Base-by-base conservation (phyloP, 2,329 filamentous ascomycete species). In the Gaeumannomyces tritici region DNA sequence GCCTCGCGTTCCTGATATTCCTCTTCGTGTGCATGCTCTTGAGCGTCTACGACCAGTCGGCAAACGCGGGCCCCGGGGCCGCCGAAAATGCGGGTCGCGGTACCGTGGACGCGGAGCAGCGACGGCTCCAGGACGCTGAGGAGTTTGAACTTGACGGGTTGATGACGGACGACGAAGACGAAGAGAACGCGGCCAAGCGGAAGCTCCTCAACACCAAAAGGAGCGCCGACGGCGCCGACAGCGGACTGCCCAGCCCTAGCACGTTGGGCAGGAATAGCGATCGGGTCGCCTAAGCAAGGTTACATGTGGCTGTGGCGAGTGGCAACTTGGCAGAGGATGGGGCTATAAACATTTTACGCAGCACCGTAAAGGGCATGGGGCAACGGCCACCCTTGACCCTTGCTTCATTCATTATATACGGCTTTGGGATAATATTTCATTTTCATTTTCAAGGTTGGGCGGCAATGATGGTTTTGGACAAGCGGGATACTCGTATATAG, bases 111-210 rank as follows among this genome's bases (percentile, higher is more conserved):
- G 64, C 64, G 29, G 80, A 82, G 56, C 83, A 85, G 28, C 77
- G 80, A 13, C 84, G 84, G 64, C 79, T 93, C 51, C 81, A 85
- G 33, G 93, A 96, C 71, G 93, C 90, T 0, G 89, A 97, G 71
- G 92, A 96, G 68, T 99, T 96, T 72, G 95, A 98, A 75, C 81
- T 99, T 1, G 91, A 95, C 64, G 93, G 91, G 0, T 76, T 99
- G 54, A 93, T 93, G 73, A 95, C 89, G 63, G 93, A 96, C 57
- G 92, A 96, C 24, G 92, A 96, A 61, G 88, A 88, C 5, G 77
- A 83, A 15, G 79, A 79, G 55, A 70, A 72, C 26, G 73, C 72
- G 4, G 67, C 72, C 24, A 76, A 77, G 68, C 72, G 75, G 61
- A 74, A 73, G 57, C 65, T 75, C 60, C 65, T 75, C 56, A 73